Percentiles rank a stretch among this genome's conserved stretches.
Evolutionary conservation across 2,329 filamentous ascomycete species (phyloP).

Genomic region (Didymella segeticola): DNA sequence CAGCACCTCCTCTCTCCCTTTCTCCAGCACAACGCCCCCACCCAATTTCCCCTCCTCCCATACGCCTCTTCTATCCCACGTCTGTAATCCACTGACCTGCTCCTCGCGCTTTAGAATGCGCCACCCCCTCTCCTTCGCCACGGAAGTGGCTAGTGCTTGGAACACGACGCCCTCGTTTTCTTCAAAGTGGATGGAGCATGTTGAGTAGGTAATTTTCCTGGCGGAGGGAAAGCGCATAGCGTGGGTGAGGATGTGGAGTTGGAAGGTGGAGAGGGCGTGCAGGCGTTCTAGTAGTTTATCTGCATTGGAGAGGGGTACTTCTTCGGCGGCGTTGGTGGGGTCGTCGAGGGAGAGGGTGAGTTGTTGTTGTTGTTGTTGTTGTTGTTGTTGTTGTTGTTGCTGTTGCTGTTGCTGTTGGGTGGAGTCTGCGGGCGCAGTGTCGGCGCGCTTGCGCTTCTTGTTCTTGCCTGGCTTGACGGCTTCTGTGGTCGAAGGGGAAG

Average conservation of each 20-base stretch:
- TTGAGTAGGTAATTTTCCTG: slow-evolving; percentile 83
- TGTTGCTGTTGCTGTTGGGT: too few relatives aligned
- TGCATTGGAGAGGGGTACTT: slow-evolving; percentile 43
- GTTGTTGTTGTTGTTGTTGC: too few relatives aligned
- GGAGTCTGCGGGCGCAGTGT: too few relatives aligned
- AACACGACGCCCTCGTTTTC: slow-evolving; percentile 91
- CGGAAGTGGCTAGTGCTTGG: slow-evolving; percentile 70
- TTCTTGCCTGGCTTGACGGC: slow-evolving; percentile 18
- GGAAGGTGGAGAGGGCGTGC: slow-evolving; percentile 77
- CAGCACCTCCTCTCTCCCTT: slow-evolving; percentile 53
- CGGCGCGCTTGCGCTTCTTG: slow-evolving; percentile 44
- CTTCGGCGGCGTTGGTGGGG: slow-evolving; percentile 48
- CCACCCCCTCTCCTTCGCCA: slow-evolving; percentile 76
- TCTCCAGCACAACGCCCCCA: slow-evolving; percentile 54
- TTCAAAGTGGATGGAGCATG: slow-evolving; percentile 84
- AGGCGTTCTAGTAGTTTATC: slow-evolving; percentile 62
- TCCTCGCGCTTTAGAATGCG: slow-evolving; percentile 72
- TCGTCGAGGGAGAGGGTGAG: slow-evolving; percentile 38
- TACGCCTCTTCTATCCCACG: slow-evolving; percentile 70
- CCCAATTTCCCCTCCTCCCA: slow-evolving; percentile 50
- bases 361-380: too few relatives aligned
- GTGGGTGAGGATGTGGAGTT: slow-evolving; percentile 81
- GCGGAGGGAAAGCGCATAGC: slow-evolving; percentile 78
- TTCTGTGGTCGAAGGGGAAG: slow-evolving; percentile 11
- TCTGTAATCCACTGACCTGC: slow-evolving; percentile 77